Evolutionary conservation across 2,329 filamentous ascomycete genomes (phyloP), one percentile per base, ranked within the genome.

Genomic region (Beauveria brongniartii): DNA sequence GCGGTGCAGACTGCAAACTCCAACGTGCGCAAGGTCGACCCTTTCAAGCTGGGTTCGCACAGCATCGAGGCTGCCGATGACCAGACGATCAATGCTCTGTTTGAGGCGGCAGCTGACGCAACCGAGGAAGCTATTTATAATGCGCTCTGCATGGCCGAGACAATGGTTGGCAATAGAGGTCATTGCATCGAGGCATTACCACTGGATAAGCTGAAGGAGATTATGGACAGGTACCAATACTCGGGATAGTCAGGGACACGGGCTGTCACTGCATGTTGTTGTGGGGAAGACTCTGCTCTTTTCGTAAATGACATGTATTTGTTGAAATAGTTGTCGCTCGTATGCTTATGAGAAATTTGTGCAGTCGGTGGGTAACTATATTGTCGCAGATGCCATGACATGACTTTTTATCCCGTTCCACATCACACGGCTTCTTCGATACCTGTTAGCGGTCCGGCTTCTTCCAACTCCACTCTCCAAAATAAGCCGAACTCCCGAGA

Each of bases 81-180:
- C 66, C 72, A 77, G 55, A 82, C 78, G 3, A 83, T 87, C 63
- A 83, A 86, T 65, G 77, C 77, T 1, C 70, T 86, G 64, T 82
- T 87, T 61, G 79, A 84, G 68, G 84, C 82, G 1, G 78, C 77
- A 2, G 80, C 81, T 0, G 84, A 87, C 65, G 80, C 79, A 0
- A 82, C 82, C 0, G 83, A 87, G 67, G 84, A 87, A 70, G 78
- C 82, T 1, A 84, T 87, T 59, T 78, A 84, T 64, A 87, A 87
- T 68, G 80, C 80, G 1, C 71, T 87, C 16, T 84, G 78, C 64
- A 83, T 79, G 71, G 82, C 83, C 1, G 78, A 82, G 66, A 81
- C 78, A 0, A 80, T 83, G 73, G 75, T 74, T 2, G 82, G 82
- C 0, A 75, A 78, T 56, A 70, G 75, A 24, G 80, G 77, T 1